Conservation (phyloP, 768 basidiomycete genomes). For the Trametes coccinea region DNA sequence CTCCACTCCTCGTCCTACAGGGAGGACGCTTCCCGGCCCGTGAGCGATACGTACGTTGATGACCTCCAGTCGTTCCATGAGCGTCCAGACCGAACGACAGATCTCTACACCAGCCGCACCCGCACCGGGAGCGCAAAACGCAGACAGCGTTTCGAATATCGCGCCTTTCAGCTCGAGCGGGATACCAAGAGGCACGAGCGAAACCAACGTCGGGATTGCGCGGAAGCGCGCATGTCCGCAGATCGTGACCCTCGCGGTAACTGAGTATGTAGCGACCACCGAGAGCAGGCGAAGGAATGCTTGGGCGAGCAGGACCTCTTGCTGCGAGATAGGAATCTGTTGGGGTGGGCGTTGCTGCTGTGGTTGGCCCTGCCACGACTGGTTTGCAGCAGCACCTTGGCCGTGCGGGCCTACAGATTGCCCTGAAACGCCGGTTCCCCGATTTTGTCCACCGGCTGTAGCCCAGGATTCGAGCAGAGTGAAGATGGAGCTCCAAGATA, state of each 20-base stretch:
- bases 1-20: conserved; percentile 75
- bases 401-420: conserved; percentile 26
- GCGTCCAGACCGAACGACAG: conserved; percentile 77
- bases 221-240: conserved; percentile 76
- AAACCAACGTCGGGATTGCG: conserved; percentile 77
- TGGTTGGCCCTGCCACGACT: conserved; percentile 32
- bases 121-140: conserved; percentile 83
- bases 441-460: conserved; percentile 48
- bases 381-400: conserved; percentile 26
- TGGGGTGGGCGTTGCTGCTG: conserved; percentile 43
- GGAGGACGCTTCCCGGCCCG: conserved; percentile 46
- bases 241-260: conserved; percentile 76
- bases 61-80: conserved; percentile 84
- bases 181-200: conserved; percentile 76
- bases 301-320: conserved; percentile 77
- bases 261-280: conserved; percentile 72
- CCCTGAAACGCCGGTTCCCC: conserved; percentile 41
- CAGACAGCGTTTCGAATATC: conserved; percentile 74
- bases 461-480: conserved; percentile 76
- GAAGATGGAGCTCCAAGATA: conserved; percentile 82
- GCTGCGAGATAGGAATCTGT: conserved; percentile 52
- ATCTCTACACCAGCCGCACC: conserved; percentile 73
- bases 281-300: conserved; percentile 80
- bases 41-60: conserved; percentile 65
- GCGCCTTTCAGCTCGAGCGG: conserved; percentile 91